These are phyloP conservation scores for Chlamydomonas reinhardtii DNA, from an alignment of 163 green algal genomes.

Conservation along the genomic window DNA sequence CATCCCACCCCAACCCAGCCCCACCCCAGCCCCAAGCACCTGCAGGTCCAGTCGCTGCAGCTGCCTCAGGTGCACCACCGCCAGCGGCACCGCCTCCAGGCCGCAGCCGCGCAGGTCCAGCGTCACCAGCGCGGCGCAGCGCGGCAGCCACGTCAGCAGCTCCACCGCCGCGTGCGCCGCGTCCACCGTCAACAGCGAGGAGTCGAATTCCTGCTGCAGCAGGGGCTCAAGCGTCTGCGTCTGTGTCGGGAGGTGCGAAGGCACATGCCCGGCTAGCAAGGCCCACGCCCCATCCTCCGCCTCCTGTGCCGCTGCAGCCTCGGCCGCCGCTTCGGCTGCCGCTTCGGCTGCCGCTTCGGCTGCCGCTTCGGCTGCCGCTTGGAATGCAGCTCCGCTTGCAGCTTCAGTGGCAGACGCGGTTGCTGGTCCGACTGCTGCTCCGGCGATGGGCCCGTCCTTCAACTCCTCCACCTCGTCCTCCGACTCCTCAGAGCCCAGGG, in stretches of 20 bases:
- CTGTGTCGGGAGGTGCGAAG: too few relatives aligned
- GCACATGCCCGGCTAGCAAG: background rate
- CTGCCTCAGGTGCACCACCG: slow-evolving; percentile 6
- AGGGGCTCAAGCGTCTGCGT: too few relatives aligned
- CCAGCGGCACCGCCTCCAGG: slow-evolving; percentile 35
- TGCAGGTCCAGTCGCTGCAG: slow-evolving; percentile 8
- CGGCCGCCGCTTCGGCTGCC: background rate
- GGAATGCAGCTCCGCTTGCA: too few relatives aligned
- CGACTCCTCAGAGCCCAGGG: too few relatives aligned
- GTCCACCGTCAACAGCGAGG: background rate
- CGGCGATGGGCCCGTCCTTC: too few relatives aligned
- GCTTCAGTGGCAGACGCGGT: too few relatives aligned
- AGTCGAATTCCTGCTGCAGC: background rate
- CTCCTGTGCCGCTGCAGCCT: background rate
- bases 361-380: background rate
- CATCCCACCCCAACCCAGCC: background rate
- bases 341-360: too few relatives aligned
- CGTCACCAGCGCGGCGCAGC: background rate
- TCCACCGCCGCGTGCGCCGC: slow-evolving; percentile 16
- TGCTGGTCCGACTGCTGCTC: background rate
- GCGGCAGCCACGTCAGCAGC: slow-evolving; percentile 15
- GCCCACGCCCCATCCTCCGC: background rate
- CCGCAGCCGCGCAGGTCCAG: slow-evolving; percentile 37
- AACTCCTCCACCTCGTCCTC: too few relatives aligned
- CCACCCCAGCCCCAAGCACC: too few relatives aligned